Evolutionary conservation across 2,329 filamentous ascomycete genomes (phyloP).

Genomic region (Alternaria metachromatica): DNA sequence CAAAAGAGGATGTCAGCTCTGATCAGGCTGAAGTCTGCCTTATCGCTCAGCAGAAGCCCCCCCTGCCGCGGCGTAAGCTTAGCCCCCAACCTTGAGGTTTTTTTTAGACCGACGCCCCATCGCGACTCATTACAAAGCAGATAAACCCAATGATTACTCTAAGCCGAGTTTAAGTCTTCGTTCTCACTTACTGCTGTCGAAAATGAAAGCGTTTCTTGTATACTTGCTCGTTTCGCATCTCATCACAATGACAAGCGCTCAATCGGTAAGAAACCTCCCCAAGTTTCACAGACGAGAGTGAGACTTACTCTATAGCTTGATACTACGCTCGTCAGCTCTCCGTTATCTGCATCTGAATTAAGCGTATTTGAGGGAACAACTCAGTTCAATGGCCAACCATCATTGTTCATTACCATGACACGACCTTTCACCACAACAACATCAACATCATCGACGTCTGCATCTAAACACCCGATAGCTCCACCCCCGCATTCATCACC

Average conservation of each 20-base stretch:
- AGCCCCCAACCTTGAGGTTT: too few relatives aligned
- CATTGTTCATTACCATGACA: neutral
- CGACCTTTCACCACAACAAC: neutral
- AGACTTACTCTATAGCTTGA: neutral
- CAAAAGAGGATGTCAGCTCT: neutral
- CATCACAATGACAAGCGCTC: neutral
- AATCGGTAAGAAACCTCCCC: neutral
- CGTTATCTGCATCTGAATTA: neutral
- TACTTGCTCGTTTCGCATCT: neutral
- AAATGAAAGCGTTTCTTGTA: neutral
- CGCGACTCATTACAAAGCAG: neutral
- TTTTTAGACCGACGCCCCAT: neutral
- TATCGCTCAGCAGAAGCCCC: neutral
- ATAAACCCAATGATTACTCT: too few relatives aligned
- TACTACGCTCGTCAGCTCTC: neutral
- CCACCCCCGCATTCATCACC: too few relatives aligned
- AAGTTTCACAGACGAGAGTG: too few relatives aligned
- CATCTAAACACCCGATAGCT: too few relatives aligned
- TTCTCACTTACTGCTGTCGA: too few relatives aligned
- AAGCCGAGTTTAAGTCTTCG: neutral
- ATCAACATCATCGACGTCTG: neutral
- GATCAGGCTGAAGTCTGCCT: neutral
- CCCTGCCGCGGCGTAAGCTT: too few relatives aligned
- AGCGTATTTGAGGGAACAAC: neutral
- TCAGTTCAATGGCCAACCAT: neutral